phyloP scores from a whole-genome alignment of 495 filamentous ascomycete genomes.

The Tuber indicum region DNA sequence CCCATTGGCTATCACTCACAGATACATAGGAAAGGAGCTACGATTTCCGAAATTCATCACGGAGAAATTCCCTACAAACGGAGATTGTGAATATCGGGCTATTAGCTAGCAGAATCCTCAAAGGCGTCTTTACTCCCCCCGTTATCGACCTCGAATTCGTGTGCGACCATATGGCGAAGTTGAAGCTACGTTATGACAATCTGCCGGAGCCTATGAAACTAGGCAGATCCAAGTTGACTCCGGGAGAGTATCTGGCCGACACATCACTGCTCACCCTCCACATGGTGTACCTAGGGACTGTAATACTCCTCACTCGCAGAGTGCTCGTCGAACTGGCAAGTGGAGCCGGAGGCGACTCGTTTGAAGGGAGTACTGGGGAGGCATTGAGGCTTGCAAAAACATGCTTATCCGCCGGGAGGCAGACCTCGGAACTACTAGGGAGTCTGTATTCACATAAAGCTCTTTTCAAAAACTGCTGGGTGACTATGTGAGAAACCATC shows the following conservation, averaged over 20 bases:
- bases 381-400: slow-evolving; percentile 8
- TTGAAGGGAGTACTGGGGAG: slow-evolving; percentile 7
- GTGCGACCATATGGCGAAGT: slow-evolving; percentile 9
- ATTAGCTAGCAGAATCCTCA: slow-evolving; percentile 11
- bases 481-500: slow-evolving; percentile 9
- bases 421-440: slow-evolving; percentile 13
- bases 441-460: slow-evolving; percentile 9
- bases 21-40: slow-evolving; percentile 9
- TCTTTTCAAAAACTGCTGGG: slow-evolving; percentile 17
- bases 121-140: slow-evolving; percentile 3
- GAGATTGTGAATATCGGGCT: slow-evolving; percentile 19
- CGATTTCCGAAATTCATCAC: slow-evolving; percentile 5
- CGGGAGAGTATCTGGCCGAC: slow-evolving; percentile 2
- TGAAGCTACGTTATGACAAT: slow-evolving; percentile 10
- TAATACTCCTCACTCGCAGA: slow-evolving; percentile 17
- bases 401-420: slow-evolving; percentile 15
- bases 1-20: not conserved
- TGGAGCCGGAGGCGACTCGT: not conserved
- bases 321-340: slow-evolving; percentile 8
- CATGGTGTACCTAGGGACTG: slow-evolving; percentile 14
- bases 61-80: slow-evolving; percentile 8
- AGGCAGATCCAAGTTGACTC: not conserved
- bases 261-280: slow-evolving; percentile 15
- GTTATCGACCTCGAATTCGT: slow-evolving; percentile 9
- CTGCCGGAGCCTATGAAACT: slow-evolving; percentile 14